Percentiles rank a stretch among this genome's conserved stretches.
phyloP scores from a whole-genome alignment of 352 stramenopile species.

The Pythium coloratum region DNA sequence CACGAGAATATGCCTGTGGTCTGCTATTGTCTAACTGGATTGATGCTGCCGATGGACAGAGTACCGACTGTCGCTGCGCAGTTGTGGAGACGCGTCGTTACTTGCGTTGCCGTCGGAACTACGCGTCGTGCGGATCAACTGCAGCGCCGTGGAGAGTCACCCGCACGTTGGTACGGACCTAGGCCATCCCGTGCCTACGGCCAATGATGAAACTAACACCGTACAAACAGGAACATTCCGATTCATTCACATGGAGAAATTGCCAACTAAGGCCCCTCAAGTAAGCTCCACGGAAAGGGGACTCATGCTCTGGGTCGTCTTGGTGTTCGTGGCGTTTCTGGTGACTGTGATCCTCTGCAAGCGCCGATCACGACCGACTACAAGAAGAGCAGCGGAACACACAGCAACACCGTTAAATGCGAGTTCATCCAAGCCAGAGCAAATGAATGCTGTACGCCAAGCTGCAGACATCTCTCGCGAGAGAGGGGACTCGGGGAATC shows the following conservation, averaged over 20 bases:
- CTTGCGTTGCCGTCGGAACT: constrained; percentile 9
- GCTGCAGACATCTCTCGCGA: too few relatives aligned
- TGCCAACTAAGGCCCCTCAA: background rate
- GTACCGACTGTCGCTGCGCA: constrained; percentile 11
- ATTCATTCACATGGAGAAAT: background rate
- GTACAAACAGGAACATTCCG: constrained; percentile 4
- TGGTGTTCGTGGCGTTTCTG: background rate
- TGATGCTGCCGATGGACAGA: background rate
- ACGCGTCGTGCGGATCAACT: background rate
- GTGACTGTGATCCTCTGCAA: background rate
- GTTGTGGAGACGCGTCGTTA: constrained; percentile 4
- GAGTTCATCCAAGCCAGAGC: too few relatives aligned
- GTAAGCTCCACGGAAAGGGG: background rate
- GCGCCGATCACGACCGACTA: background rate
- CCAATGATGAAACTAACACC: background rate
- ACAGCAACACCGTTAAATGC: too few relatives aligned
- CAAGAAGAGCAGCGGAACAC: too few relatives aligned
- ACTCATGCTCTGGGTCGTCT: background rate
- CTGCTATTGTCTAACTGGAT: background rate
- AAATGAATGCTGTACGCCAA: too few relatives aligned
- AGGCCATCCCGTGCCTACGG: too few relatives aligned
- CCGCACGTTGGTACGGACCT: constrained; percentile 14
- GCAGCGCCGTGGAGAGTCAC: background rate
- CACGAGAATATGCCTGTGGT: too few relatives aligned
- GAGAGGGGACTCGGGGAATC: too few relatives aligned